phyloP scores from a whole-genome alignment of 164 flowering plant genomes.

The Malania oleifera region DNA sequence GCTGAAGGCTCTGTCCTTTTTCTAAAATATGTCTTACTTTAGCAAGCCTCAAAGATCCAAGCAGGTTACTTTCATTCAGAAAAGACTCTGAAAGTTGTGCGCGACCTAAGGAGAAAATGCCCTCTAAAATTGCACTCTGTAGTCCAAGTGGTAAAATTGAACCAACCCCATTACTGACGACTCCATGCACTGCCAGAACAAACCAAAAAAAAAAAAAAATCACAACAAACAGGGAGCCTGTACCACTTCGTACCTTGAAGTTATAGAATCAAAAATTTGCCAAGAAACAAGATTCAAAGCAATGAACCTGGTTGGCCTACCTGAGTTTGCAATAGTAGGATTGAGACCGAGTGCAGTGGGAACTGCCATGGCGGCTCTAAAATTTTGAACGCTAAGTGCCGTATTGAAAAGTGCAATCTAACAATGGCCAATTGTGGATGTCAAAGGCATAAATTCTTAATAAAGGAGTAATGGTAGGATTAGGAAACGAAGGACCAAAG shows the following conservation, averaged over 20 bases:
- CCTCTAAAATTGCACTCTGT: slow-evolving; percentile 69
- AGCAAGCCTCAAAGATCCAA: slow-evolving; percentile 79
- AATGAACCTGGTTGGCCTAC: slow-evolving; percentile 21
- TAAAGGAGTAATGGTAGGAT: not conserved
- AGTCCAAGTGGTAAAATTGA: slow-evolving; percentile 66
- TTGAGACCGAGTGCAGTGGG: slow-evolving; percentile 96
- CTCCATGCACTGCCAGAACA: slow-evolving; percentile 58
- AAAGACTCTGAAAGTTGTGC: slow-evolving; percentile 67
- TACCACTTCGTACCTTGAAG: not conserved
- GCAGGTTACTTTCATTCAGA: slow-evolving; percentile 68
- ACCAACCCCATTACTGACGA: slow-evolving; percentile 55
- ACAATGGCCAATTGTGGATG: not conserved
- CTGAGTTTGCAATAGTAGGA: slow-evolving; percentile 82
- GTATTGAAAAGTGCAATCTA: slow-evolving; percentile 88
- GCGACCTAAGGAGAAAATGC: slow-evolving; percentile 76
- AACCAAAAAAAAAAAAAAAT: slow-evolving; percentile 1
- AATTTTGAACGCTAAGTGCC: slow-evolving; percentile 76
- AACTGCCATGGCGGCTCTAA: slow-evolving; percentile 90
- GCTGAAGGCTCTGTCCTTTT: slow-evolving; percentile 97
- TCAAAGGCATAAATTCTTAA: slow-evolving; percentile 1
- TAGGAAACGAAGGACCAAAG: slow-evolving; percentile 5
- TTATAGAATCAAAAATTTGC: not conserved
- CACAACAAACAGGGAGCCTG: not conserved
- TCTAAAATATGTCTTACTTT: slow-evolving; percentile 68
- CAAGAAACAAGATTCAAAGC: not conserved